These are phyloP conservation scores for Guyanaporus albipodus DNA, from an alignment of 768 basidiomycete species.

Conservation along the genomic window DNA sequence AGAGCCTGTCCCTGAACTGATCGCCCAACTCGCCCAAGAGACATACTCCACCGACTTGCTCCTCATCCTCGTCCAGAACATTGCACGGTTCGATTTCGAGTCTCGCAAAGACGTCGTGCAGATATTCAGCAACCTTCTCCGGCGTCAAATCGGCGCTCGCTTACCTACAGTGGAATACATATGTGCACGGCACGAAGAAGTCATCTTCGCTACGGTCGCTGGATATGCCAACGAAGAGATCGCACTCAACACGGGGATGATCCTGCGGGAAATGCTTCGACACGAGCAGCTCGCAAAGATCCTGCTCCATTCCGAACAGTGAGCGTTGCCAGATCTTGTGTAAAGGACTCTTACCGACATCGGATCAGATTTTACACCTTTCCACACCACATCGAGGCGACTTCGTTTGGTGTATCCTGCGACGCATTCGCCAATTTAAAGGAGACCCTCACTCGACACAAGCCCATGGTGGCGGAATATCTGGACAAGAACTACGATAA, in stretches of 20 bases:
- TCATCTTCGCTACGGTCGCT: slow-evolving; percentile 79
- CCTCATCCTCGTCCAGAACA: slow-evolving; percentile 72
- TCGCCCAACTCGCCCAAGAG: slow-evolving; percentile 95
- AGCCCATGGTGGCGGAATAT: slow-evolving; percentile 96
- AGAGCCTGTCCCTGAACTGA: slow-evolving; percentile 85
- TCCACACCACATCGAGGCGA: slow-evolving; percentile 94
- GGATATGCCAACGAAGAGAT: slow-evolving; percentile 96
- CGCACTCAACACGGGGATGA: slow-evolving; percentile 97
- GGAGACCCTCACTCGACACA: slow-evolving; percentile 95
- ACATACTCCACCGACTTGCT: slow-evolving; percentile 90
- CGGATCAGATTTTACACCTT: slow-evolving; percentile 87
- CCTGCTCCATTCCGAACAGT: slow-evolving; percentile 92
- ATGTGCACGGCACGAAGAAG: slow-evolving; percentile 64
- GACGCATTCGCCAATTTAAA: slow-evolving; percentile 98
- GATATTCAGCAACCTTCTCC: slow-evolving; percentile 84
- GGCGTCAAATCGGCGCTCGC: slow-evolving; percentile 88
- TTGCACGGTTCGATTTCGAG: slow-evolving; percentile 91
- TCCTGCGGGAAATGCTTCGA: slow-evolving; percentile 92
- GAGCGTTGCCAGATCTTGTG: slow-evolving; percentile 33
- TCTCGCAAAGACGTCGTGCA: slow-evolving; percentile 82
- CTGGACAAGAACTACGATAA: slow-evolving; percentile 96
- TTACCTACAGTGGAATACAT: slow-evolving; percentile 98
- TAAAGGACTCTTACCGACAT: not conserved
- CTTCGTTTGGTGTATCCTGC: slow-evolving; percentile 96
- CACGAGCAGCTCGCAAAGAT: slow-evolving; percentile 91